Percentiles rank a stretch among this genome's conserved stretches.
Evolutionary conservation across 345 rosid genomes (phyloP).

Genomic region (Ceriops tagal): DNA sequence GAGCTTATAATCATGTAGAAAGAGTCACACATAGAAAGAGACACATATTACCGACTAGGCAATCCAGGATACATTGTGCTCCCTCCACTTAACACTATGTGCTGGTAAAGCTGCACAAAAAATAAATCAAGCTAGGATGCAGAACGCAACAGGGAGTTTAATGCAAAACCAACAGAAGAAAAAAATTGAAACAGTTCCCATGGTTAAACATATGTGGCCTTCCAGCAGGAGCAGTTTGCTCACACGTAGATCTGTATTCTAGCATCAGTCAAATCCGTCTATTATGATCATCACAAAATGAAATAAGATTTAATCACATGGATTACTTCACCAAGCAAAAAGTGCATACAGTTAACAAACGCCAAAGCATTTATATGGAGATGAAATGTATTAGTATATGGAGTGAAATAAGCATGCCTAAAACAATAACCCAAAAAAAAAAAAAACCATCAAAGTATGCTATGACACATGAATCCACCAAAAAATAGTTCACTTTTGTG

Average conservation of each 20-base stretch:
- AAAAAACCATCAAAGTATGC: neutral
- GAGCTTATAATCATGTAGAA: neutral
- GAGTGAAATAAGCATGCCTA: neutral
- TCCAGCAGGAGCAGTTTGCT: slow-evolving; percentile 1
- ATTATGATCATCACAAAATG: neutral
- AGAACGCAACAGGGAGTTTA: slow-evolving; percentile 5
- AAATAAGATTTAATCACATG: neutral
- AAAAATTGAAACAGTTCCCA: neutral
- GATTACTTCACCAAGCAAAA: neutral
- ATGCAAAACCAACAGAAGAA: neutral
- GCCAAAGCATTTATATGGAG: neutral
- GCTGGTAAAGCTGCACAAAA: slow-evolving; percentile 81
- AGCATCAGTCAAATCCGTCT: neutral
- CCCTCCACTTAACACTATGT: slow-evolving; percentile 96
- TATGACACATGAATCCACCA: neutral
- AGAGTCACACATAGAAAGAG: neutral
- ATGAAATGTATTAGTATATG: neutral
- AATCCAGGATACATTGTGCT: slow-evolving; percentile 99
- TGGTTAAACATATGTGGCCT: neutral
- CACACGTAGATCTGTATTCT: slow-evolving; percentile 2
- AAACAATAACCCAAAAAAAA: neutral
- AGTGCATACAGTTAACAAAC: neutral
- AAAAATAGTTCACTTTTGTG: neutral
- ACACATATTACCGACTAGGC: slow-evolving; percentile 75
- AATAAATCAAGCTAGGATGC: slow-evolving; percentile 11